Base-by-base conservation (phyloP, 306 rosid genomes). In the Cotoneaster glaucophyllus region DNA sequence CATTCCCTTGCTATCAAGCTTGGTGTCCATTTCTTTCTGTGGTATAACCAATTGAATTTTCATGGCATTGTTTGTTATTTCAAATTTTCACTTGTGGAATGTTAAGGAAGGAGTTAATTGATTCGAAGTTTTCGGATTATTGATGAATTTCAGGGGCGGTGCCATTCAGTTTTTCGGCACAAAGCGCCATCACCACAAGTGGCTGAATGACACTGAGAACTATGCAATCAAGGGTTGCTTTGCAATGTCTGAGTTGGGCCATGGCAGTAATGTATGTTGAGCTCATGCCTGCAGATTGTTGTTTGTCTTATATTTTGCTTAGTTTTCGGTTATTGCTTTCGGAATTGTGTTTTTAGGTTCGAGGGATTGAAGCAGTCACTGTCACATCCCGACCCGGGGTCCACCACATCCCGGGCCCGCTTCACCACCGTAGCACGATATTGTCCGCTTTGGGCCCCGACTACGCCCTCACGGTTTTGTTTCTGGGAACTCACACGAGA, bases 171-270 rank as follows among this genome's bases (percentile, higher is more conserved):
- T 92, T 84, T 74, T 92, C 52, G 97, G 97, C 70, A 92, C 98
- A 52, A 77, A 89, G 84, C 93, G 92, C 44, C 97, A 92, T 82
- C 98, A 92, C 53, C 93, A 89, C 79, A 88, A 86, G 82, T 92
- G 97, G 97, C 82, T 92, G 73, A 82, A 64, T 80, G 85, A 82
- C 73, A 92, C 96, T 57, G 97, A 95, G 85, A 85, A 76, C 82
- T 89, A 87, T 71, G 79, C 70, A 39, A 34, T 88, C 39, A 87
- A 82, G 89, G 96, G 97, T 32, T 95, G 97, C 81, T 92, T 92
- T 85, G 96, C 98, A 25, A 92, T 95, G 98, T 71, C 98, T 8
- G 98, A 95, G 81, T 83, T 95, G 78, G 98, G 98, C 67, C 98
- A 95, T 67, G 97, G 97, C 78, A 90, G 98, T 82, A 95, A 95